Evolutionary conservation across 495 filamentous ascomycete species (phyloP).

Genomic region (Rhypophila decipiens): DNA sequence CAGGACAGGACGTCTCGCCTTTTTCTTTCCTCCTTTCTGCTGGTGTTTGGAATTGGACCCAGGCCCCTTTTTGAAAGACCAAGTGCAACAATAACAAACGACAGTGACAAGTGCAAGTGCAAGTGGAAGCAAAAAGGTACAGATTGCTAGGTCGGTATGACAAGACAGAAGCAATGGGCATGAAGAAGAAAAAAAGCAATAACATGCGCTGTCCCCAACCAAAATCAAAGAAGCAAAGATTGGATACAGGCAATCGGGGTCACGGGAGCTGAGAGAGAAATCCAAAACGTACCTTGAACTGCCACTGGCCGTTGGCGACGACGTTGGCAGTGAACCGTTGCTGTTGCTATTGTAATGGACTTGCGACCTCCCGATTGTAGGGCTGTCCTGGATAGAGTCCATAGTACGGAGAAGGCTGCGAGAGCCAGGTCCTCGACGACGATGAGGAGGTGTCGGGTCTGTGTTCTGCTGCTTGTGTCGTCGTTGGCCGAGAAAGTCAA

Average conservation of each 20-base stretch:
- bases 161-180: not conserved
- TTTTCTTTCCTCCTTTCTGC: too few relatives aligned
- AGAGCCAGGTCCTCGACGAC: conserved; percentile 8
- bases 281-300: conserved; percentile 18
- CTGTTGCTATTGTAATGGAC: conserved; percentile 10
- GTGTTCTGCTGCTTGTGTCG: too few relatives aligned
- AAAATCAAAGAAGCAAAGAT: not conserved
- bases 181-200: not conserved
- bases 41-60: too few relatives aligned
- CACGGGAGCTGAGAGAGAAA: conserved; percentile 2
- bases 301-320: conserved; percentile 12
- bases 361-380: conserved; percentile 31
- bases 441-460: not conserved
- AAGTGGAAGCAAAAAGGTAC: not conserved
- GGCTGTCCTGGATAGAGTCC: conserved; percentile 31
- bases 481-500: too few relatives aligned
- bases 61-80: too few relatives aligned
- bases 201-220: too few relatives aligned
- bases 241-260: conserved; percentile 2
- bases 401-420: conserved; percentile 14
- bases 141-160: not conserved
- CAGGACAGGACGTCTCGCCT: too few relatives aligned
- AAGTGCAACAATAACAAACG: too few relatives aligned
- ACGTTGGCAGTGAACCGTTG: conserved; percentile 22
- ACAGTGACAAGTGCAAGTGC: too few relatives aligned